A percentile compares a stretch with the other conserved stretches of the same genome.
Conservation (phyloP, 2,329 filamentous ascomycete genomes). For the Thermoascus crustaceus region DNA sequence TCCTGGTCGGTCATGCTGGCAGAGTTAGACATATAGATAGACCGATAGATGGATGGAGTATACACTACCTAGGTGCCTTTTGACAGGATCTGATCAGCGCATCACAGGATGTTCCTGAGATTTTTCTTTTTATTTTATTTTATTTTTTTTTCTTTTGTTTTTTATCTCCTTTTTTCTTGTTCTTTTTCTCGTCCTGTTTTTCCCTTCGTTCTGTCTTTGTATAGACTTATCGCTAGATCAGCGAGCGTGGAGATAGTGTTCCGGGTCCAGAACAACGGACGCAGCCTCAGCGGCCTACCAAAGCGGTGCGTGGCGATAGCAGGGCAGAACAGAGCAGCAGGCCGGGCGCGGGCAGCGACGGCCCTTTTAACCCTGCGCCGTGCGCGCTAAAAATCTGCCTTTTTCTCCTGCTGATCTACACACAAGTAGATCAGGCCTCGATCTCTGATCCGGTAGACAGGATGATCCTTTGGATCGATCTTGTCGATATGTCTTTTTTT, state of each 20-base stretch:
- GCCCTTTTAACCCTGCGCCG: conserved; percentile 31
- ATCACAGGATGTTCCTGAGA: too few relatives aligned
- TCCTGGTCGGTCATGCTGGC: conserved; percentile 36
- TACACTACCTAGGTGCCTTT: too few relatives aligned
- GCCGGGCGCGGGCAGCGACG: conserved; percentile 13
- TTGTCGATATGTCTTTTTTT: conserved; percentile 6
- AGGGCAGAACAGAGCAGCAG: background rate
- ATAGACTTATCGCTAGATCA: background rate
- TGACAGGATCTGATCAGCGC: conserved; percentile 9
- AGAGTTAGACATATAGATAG: conserved; percentile 1
- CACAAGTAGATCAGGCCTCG: background rate
- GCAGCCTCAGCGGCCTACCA: background rate
- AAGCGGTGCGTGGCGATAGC: conserved; percentile 8
- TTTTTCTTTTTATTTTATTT: conserved; percentile 1
- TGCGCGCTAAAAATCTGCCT: conserved; percentile 14
- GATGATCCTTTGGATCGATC: too few relatives aligned
- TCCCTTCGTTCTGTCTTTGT: conserved; percentile 1
- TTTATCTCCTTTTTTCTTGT: too few relatives aligned
- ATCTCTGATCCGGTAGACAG: too few relatives aligned
- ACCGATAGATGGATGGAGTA: too few relatives aligned
- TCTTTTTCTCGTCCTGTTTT: conserved; percentile 1
- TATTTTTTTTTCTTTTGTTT: background rate
- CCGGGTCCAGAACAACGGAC: background rate
- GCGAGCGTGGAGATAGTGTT: background rate
- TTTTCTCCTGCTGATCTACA: background rate